Evolutionary conservation across 441 rosid genomes (phyloP).

Genomic region (Erysimum cheiri): DNA sequence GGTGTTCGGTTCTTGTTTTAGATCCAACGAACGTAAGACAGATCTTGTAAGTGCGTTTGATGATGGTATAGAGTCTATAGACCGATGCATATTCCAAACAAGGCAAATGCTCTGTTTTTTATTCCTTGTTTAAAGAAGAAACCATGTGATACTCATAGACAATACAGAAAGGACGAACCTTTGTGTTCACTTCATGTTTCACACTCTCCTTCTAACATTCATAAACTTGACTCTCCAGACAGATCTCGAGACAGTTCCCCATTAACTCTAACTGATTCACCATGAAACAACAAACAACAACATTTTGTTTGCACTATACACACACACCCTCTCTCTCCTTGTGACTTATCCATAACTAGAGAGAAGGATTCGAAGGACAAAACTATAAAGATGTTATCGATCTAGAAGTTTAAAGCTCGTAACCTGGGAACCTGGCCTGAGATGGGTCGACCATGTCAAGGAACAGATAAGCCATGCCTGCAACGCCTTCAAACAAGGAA

Average conservation of each 20-base stretch:
- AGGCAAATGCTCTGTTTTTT: background rate
- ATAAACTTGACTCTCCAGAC: constrained; percentile 13
- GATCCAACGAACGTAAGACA: constrained; percentile 27
- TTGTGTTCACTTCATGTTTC: constrained; percentile 23
- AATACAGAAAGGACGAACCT: constrained; percentile 25
- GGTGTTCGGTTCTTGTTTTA: constrained; percentile 34
- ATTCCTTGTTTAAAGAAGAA: constrained; percentile 9
- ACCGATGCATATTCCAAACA: constrained; percentile 19
- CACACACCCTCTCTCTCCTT: background rate
- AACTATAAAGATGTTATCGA: background rate
- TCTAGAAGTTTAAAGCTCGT: constrained; percentile 50
- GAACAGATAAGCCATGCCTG: constrained; percentile 77
- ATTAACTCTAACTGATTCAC: constrained; percentile 8
- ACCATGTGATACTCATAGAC: constrained; percentile 28
- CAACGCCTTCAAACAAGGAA: constrained; percentile 75
- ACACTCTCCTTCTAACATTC: constrained; percentile 18
- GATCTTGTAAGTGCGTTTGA: constrained; percentile 26
- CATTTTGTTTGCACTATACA: constrained; percentile 7
- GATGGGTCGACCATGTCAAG: constrained; percentile 71
- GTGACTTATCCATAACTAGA: background rate
- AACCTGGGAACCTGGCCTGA: constrained; percentile 69
- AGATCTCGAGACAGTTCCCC: background rate
- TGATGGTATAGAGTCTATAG: constrained; percentile 8
- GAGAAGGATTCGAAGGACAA: constrained; percentile 11
- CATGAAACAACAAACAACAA: constrained; percentile 18